These are phyloP conservation scores for Leishmania braziliensis DNA, from an alignment of 208 protist genomes.

Conservation along the genomic window DNA sequence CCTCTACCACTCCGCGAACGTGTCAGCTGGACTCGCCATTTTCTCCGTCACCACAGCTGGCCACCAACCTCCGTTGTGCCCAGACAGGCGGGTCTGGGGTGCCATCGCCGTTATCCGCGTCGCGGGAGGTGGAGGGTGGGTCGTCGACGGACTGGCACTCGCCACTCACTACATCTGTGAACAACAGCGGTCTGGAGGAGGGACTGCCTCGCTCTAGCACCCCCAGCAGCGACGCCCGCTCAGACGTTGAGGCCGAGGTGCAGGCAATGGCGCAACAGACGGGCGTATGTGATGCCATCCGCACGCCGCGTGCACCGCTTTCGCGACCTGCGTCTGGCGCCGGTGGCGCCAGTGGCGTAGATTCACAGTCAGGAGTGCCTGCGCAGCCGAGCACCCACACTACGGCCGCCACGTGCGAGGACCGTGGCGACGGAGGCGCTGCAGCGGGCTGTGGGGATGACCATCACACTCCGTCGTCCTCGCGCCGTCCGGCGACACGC, in stretches of 20 bases:
- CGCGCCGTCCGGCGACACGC: background rate
- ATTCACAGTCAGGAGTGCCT: background rate
- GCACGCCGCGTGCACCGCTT: background rate
- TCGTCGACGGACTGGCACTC: background rate
- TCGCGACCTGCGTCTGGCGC: background rate
- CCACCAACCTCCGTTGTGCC: background rate
- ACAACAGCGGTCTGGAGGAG: background rate
- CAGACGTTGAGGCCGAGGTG: background rate
- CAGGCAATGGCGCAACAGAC: background rate
- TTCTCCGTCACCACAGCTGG: background rate
- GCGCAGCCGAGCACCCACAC: background rate
- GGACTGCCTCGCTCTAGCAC: background rate
- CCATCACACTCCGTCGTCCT: background rate
- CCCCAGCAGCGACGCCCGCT: background rate
- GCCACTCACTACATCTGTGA: background rate
- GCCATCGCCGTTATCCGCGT: background rate
- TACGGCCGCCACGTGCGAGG: background rate
- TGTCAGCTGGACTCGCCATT: background rate
- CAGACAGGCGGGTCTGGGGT: background rate
- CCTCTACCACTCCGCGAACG: slow-evolving; percentile 6
- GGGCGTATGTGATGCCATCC: background rate
- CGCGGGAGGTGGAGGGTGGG: background rate
- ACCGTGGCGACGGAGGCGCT: background rate
- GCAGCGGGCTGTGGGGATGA: background rate
- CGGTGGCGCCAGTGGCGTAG: background rate